Base-by-base conservation (phyloP, 345 rosid species). In the Turritis glabra region DNA sequence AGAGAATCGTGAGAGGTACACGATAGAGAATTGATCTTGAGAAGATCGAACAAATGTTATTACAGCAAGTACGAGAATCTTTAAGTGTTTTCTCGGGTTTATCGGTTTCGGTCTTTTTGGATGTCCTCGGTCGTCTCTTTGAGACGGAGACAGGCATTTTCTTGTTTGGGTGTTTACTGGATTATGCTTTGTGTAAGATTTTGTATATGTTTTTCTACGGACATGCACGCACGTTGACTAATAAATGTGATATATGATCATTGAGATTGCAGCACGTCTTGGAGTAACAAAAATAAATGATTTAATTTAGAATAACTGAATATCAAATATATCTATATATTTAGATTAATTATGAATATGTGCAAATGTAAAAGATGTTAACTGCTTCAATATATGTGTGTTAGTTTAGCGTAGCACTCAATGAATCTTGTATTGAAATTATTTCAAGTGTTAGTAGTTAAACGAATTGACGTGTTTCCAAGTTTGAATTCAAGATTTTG, bases 101-200 rank as follows among this genome's bases (percentile, higher is more conserved):
- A 52, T 79, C 73, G 5, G 67, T 46, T 79, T 77, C 81, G 12
- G 60, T 37, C 7, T 70, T 80, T 56, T 68, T 80, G 30, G 88
- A 68, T 44, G 62, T 40, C 65, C 57, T 84, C 46, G 82, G 38
- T 77, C 81, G 89, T 75, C 77, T 93, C 71, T 50, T 86, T 67
- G 92, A 77, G 58, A 86, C 2, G 0, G 82, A 77, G 67, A 86
- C 60, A 0, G 90, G 85, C 98, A 89, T 89, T 19, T 84, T 78
- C 30, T 37, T 47, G 21, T 58, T 61, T 77, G 10, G 22, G 64
- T 37, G 1, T 19, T 47, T 57, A 23, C 27, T 19, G 59, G 30
- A 17, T 59, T 64, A 25, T 62, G 5, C 55, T 52, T 62, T 44
- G 79, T 54, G 5, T 38, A 29, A 33, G 52, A 69, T 82, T 82